Conservation (phyloP, 2,329 filamentous ascomycete genomes). For the Mycosphaerelloides madeirae region DNA sequence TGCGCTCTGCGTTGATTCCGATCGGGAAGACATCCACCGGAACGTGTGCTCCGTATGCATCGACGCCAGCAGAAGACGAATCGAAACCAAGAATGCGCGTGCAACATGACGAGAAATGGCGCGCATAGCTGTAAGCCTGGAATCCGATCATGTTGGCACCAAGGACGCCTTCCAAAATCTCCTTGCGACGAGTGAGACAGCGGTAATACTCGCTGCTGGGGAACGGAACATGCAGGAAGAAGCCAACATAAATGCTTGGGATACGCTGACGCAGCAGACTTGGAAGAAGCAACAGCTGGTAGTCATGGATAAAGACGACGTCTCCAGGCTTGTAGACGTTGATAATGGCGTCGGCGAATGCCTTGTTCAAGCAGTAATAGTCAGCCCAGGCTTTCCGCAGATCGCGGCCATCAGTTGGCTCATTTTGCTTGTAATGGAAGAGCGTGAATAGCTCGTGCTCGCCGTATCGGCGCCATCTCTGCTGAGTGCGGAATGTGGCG, state of each 20-base stretch:
- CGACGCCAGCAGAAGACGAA: slow-evolving; percentile 77
- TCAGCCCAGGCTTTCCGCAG: slow-evolving; percentile 85
- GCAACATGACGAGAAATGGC: slow-evolving; percentile 92
- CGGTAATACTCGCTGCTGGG: slow-evolving; percentile 93
- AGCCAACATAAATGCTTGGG: slow-evolving; percentile 87
- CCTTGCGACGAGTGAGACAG: slow-evolving; percentile 81
- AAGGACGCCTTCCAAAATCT: slow-evolving; percentile 82
- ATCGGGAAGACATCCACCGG: slow-evolving; percentile 93
- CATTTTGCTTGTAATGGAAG: slow-evolving; percentile 94
- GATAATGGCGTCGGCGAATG: slow-evolving; percentile 84
- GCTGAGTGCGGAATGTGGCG: slow-evolving; percentile 73
- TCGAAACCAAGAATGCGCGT: slow-evolving; percentile 87
- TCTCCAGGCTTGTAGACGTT: slow-evolving; percentile 89
- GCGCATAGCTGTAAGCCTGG: slow-evolving; percentile 90
- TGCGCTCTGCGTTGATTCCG: slow-evolving; percentile 81
- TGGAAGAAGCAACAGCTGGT: slow-evolving; percentile 84
- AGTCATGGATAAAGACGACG: slow-evolving; percentile 88
- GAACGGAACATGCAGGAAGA: slow-evolving; percentile 91
- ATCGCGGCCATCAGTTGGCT: slow-evolving; percentile 76
- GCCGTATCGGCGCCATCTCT: slow-evolving; percentile 81
- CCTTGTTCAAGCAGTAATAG: slow-evolving; percentile 87
- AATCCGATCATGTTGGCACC: slow-evolving; percentile 92
- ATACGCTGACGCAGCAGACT: slow-evolving; percentile 80
- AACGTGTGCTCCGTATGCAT: slow-evolving; percentile 82
- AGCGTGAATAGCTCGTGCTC: slow-evolving; percentile 89